A percentile compares a stretch with the other conserved stretches of the same genome.
phyloP scores from a whole-genome alignment of 768 basidiomycete genomes.

The Russula lepida region DNA sequence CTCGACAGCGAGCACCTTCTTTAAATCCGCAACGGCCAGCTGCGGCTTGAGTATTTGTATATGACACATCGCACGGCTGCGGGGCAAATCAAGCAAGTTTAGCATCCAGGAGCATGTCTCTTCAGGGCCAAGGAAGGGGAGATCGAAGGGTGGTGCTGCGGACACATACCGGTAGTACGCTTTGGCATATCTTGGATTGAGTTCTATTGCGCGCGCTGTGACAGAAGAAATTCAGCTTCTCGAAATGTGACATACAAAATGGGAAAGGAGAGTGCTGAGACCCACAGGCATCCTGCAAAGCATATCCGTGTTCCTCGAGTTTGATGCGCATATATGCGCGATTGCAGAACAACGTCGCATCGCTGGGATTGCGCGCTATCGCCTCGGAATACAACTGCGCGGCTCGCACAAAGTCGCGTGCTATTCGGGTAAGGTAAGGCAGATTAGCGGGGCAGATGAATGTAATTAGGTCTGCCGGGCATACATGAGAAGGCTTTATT shows the following conservation, averaged over 20 bases:
- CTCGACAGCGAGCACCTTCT: constrained; percentile 73
- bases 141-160: background rate
- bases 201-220: constrained; percentile 70
- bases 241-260: background rate
- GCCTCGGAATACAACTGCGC: constrained; percentile 76
- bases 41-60: constrained; percentile 86
- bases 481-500: constrained; percentile 79
- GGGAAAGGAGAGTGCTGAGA: constrained; percentile 15
- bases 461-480: constrained; percentile 22
- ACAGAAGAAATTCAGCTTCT: background rate
- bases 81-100: background rate
- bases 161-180: constrained; percentile 67
- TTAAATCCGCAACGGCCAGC: constrained; percentile 79
- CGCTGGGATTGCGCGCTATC: constrained; percentile 79
- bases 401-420: constrained; percentile 69
- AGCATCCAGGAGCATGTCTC: background rate
- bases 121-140: background rate
- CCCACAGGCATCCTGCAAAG: constrained; percentile 79
- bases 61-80: constrained; percentile 81
- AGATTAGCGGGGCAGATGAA: background rate
- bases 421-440: constrained; percentile 29
- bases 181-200: constrained; percentile 88
- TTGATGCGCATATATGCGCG: constrained; percentile 89
- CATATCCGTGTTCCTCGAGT: constrained; percentile 90
- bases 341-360: constrained; percentile 91